A percentile compares a stretch with the other conserved stretches of the same genome.
These are phyloP conservation scores for Suillus decipiens DNA, from an alignment of 768 basidiomycete species.

Conservation along the genomic window DNA sequence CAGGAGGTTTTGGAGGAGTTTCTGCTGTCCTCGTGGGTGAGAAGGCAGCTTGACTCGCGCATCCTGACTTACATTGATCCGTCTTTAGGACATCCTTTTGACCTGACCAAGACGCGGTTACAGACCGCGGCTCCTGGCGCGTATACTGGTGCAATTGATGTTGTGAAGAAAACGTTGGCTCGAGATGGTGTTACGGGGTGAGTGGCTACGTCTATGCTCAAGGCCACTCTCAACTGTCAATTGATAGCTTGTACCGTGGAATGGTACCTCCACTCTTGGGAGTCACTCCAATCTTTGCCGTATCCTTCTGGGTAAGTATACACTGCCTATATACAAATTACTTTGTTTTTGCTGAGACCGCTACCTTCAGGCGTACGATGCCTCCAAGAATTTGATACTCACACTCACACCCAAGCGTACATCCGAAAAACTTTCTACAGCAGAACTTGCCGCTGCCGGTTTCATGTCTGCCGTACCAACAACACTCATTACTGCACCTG, in stretches of 20 bases:
- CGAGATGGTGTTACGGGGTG: slow-evolving; percentile 90
- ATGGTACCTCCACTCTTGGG: slow-evolving; percentile 93
- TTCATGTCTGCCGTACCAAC: slow-evolving; percentile 93
- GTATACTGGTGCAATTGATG: slow-evolving; percentile 92
- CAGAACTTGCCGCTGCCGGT: slow-evolving; percentile 89
- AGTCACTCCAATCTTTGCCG: slow-evolving; percentile 96
- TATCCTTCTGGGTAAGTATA: slow-evolving; percentile 90
- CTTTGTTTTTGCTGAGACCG: slow-evolving; percentile 11
- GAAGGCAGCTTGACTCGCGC: slow-evolving; percentile 24
- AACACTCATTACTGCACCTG: slow-evolving; percentile 91
- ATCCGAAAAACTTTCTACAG: slow-evolving; percentile 59
- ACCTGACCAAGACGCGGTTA: slow-evolving; percentile 93
- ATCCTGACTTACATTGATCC: slow-evolving; percentile 12
- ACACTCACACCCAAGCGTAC: slow-evolving; percentile 76
- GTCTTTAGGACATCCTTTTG: slow-evolving; percentile 88
- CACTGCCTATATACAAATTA: not conserved
- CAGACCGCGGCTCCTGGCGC: slow-evolving; percentile 89
- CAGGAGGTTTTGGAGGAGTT: slow-evolving; percentile 92
- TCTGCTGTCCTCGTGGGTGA: slow-evolving; percentile 87
- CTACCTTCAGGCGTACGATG: slow-evolving; percentile 78
- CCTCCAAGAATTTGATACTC: slow-evolving; percentile 85
- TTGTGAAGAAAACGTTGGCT: slow-evolving; percentile 88
- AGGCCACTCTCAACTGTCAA: slow-evolving; percentile 9
- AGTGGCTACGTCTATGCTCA: slow-evolving; percentile 8
- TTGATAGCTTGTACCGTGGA: slow-evolving; percentile 80